Percentiles rank a stretch among this genome's conserved stretches.
Evolutionary conservation across 23 red algal genomes (phyloP).

Genomic region (Pyropia yezoensis): DNA sequence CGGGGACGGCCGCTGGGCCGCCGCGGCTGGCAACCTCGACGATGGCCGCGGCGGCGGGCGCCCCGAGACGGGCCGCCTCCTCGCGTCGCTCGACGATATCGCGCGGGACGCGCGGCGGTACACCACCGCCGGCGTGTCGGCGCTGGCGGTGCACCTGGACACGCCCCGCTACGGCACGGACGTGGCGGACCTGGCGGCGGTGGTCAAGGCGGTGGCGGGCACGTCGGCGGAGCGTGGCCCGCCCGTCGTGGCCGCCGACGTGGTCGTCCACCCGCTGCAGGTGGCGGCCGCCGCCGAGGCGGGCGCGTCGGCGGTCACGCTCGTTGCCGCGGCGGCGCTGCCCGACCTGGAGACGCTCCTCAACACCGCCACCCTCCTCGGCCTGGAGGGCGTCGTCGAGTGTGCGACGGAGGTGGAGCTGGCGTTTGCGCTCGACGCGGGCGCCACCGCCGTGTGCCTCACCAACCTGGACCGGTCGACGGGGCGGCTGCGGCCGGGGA

Average conservation of each 20-base stretch:
- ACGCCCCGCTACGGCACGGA: conserved; percentile 26
- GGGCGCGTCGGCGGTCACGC: conserved; percentile 69
- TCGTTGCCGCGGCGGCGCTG: conserved; percentile 75
- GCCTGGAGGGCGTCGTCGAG: conserved; percentile 91
- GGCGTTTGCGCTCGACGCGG: conserved; percentile 80
- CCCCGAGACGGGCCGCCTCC: background rate
- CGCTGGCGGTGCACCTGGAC: conserved; percentile 37
- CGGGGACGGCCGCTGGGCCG: background rate
- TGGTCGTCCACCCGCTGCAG: conserved; percentile 88
- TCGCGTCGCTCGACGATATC: conserved; percentile 36
- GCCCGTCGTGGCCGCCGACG: conserved; percentile 66
- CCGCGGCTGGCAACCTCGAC: too few species aligned
- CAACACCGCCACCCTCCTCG: conserved; percentile 74
- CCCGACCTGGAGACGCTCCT: conserved; percentile 77
- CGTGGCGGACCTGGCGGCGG: conserved; percentile 8
- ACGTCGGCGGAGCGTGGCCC: conserved; percentile 21
- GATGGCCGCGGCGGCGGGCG: too few species aligned
- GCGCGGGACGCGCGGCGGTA: conserved; percentile 27
- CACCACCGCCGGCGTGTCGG: conserved; percentile 24
- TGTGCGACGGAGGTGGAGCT: conserved; percentile 73
- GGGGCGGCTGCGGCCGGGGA: conserved; percentile 21
- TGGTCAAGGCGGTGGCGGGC: conserved; percentile 7
- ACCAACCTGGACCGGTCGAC: conserved; percentile 65
- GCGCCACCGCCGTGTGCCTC: conserved; percentile 73
- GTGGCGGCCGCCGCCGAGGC: conserved; percentile 77